Base-by-base conservation (phyloP, 169 alveolate species). In the Plasmodium sp. region DNA sequence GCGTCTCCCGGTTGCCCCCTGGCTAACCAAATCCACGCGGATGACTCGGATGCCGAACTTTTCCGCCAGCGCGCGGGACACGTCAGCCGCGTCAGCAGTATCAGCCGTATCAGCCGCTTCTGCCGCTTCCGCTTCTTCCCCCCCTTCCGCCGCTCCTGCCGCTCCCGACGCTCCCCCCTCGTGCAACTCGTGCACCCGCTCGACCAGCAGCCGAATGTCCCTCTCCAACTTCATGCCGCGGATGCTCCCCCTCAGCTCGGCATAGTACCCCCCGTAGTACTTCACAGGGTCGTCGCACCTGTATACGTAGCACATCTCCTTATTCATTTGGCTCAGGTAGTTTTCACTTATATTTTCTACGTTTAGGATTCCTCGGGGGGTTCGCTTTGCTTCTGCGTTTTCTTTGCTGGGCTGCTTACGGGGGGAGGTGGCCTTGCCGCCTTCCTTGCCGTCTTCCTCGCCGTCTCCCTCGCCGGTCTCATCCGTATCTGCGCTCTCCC, bases 221-320 rank as follows among this genome's bases (percentile, higher is more conserved):
- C 74, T 41, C 48, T 90, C 94, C 6, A 18, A n/a, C 41, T 80
- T 43, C 16, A 90, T 80, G 33, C 56, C 22, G 31, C 36, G 41
- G 31, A n/a, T 14, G 34, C 73, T 80, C 10, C 16, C 33, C 51
- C 41, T 74, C 51, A 90, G 39, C 16, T 74, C 41, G 43, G 33
- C 27, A 27, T 80, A 80, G 54, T 90, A 90, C 56, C 48, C 39
- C 73, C 39, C 10, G 54, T 90, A 90, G 74, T 90, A 90, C 36
- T 79, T 58, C 39, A 62, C 58, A 5, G 94, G 94, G 31, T 71
- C 62, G 9, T 14, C 56, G 39, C 94, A 90, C 51, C 82, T 80
- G 80, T 90, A 80, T 5, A 90, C 82, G 73, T 80, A 90, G 43
- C 82, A 62, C 83, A 90, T 80, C 62, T 81, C 90, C 2, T 90